phyloP scores from a whole-genome alignment of 768 basidiomycete genomes.

The Suillus hirtellus region DNA sequence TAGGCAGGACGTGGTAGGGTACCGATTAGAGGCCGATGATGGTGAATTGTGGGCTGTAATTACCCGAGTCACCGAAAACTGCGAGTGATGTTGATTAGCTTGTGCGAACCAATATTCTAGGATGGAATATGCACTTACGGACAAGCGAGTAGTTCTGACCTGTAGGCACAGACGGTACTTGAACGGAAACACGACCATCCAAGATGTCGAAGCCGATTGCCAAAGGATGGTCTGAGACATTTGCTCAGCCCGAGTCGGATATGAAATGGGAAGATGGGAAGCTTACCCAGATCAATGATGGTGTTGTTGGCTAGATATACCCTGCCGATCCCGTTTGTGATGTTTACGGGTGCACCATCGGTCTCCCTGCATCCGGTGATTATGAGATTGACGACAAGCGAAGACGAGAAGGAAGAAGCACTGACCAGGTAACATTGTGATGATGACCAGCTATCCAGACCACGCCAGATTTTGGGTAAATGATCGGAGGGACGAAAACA shows the following conservation, averaged over 20 bases:
- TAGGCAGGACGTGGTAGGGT: not conserved
- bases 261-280: slow-evolving; percentile 3
- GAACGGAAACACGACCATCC: slow-evolving; percentile 25
- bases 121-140: slow-evolving; percentile 22
- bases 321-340: slow-evolving; percentile 34
- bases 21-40: slow-evolving; percentile 18
- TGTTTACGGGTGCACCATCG: slow-evolving; percentile 23
- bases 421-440: slow-evolving; percentile 34
- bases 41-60: slow-evolving; percentile 27
- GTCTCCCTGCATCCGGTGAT: slow-evolving; percentile 30
- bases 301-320: slow-evolving; percentile 30
- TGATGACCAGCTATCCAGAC: slow-evolving; percentile 25
- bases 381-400: not conserved
- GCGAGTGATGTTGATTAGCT: slow-evolving; percentile 11
- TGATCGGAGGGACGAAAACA: slow-evolving; percentile 29
- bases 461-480: slow-evolving; percentile 21
- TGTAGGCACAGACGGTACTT: slow-evolving; percentile 29
- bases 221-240: slow-evolving; percentile 23
- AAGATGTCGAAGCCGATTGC: slow-evolving; percentile 31
- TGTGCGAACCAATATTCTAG: not conserved
- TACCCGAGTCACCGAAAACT: slow-evolving; percentile 39
- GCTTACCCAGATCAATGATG: slow-evolving; percentile 27
- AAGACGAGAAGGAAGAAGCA: not conserved
- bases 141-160: slow-evolving; percentile 35
- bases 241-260: slow-evolving; percentile 11